Evolutionary conservation across 2,329 filamentous ascomycete species (phyloP), one percentile per base, ranked within the genome.

Genomic region (Gremmenia infestans): DNA sequence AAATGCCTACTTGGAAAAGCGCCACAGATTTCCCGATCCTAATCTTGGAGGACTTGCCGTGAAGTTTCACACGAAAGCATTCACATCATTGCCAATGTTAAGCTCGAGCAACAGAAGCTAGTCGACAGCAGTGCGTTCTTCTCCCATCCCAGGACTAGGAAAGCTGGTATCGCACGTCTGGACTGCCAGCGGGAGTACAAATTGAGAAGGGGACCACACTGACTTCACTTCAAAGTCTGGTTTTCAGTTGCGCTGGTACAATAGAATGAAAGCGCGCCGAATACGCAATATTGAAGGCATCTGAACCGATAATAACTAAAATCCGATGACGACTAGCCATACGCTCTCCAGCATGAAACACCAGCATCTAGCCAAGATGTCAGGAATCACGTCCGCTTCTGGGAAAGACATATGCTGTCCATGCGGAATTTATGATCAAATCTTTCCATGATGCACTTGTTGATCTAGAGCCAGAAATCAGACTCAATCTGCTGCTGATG

Each of bases 301-400:
- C 72, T 90, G 87, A 87, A 90, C 90, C 61, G 87, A 90, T 67
- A 90, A 90, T 70, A 90, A 89, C 62, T 82, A 0, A 76, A 88
- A 2, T 78, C 83, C 0, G 76, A 81, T 58, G 87, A 90, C 57
- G 74, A 79, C 23, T 89, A 86, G 86, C 72, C 81, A 54, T 80
- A 83, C 51, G 79, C 81, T 0, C 73, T 88, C 0, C 76, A 83
- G 1, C 72, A 71, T 1, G 67, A 77, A 2, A 60, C 69, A 12
- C 36, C 28, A 25, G 22, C 19, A 5, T 42, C 45, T 25, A 15
- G 28, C 0, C 69, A 70, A 42, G 67, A 72, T 15, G 60, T 65
- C 0, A 71, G 75, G 1, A 79, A 78, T 0, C 72, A 80, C 7
- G 73, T 89, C 19, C 87, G 86, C 0, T 72, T 88, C 28, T 90